Evolutionary conservation across 768 basidiomycete species (phyloP), one percentile per base, ranked within the genome.

Genomic region (Pluteus cervinus): DNA sequence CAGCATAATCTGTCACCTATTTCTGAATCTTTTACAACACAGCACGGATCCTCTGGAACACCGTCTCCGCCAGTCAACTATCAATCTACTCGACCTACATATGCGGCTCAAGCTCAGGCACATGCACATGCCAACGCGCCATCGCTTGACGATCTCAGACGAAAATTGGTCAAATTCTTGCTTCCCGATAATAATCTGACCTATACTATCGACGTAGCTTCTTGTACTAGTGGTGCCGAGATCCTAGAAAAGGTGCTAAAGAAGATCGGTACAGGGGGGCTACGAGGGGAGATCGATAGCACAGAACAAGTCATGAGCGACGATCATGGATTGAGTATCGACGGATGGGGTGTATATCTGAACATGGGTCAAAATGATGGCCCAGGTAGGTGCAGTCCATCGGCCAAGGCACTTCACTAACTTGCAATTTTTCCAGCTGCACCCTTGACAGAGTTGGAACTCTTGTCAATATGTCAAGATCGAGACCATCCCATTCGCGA

Each of bases 291-390:
- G 6, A 31, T 47, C 3, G 68, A 72, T 35, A 62, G 58, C 21
- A 50, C 66, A 34, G 76, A 75, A 42, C 68, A 74, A 25, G 70
- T 75, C n/a, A 77, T 79, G 41, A 79, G 72, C 0, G 80, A 80
- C 23, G 83, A 87, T 21, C 83, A 81, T 0, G 81, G 80, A 0
- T 65, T 94, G 10, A 76, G 73, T 37, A 81, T 96, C 1, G 89
- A 92, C 47, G 90, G 91, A 2, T 96, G 90, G 89, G 86, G 79
- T 20, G 82, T 90, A 0, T 94, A 76, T 56, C 62, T 86, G 16
- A 84, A 86, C 36, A 60, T 68, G 53, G 73, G 68, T 53, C 62
- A 66, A 42, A 64, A 77, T 16, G 71, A 72, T 41, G 71, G 69
- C 7, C 59, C 62, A 44, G 72, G 78, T 80, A 48, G 43, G 75